Evolutionary conservation across 192 early-diverging fungal genomes (phyloP), one percentile per base, ranked within the genome.

Genomic region (Coemansia sp.): DNA sequence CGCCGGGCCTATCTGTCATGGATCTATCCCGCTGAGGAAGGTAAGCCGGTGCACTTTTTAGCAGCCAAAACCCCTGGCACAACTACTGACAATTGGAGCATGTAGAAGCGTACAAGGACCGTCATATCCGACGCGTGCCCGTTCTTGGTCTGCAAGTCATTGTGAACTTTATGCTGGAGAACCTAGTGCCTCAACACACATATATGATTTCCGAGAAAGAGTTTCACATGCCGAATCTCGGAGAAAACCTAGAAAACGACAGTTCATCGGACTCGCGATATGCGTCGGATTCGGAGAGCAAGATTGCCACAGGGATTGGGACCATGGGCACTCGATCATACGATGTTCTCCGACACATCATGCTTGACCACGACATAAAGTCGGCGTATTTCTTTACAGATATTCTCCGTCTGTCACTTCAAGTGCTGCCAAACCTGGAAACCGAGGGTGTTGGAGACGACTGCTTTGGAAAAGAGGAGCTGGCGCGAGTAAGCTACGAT

Each of bases 371-470:
- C 29, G 62, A 68, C 43, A 2, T 50, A 9, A 64, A 71, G 37
- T 68, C 68, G 6, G 62, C 61, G 5, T 52, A 60, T 12, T 74
- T 80, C 32, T 74, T 80, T 54, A 69, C 65, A 3, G 72, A 73
- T 41, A 62, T 71, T 4, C 37, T 80, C 55, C 65, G 72, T 5
- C 65, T 74, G 9, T 64, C 72, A 1, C 51, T 80, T 9, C 65
- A 62, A 11, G 60, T 45, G 0, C 35, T 70, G 38, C 52, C 62
- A 10, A 27, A 32, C n/a, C 59, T 61, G 9, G 53, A 52, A 19
- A 47, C 32, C 2, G 25, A 47, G 2, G 68, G 54, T 1, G 7
- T 37, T 2, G 58, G 43, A 6, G 25, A 39, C 1, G 72, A 70
- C 4, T 51, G 12, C 1, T 12, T 64, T 39, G 68, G 50, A 25